Conservation (phyloP, 202 grass and related monocot genomes). For the Elaeis oleifera region DNA sequence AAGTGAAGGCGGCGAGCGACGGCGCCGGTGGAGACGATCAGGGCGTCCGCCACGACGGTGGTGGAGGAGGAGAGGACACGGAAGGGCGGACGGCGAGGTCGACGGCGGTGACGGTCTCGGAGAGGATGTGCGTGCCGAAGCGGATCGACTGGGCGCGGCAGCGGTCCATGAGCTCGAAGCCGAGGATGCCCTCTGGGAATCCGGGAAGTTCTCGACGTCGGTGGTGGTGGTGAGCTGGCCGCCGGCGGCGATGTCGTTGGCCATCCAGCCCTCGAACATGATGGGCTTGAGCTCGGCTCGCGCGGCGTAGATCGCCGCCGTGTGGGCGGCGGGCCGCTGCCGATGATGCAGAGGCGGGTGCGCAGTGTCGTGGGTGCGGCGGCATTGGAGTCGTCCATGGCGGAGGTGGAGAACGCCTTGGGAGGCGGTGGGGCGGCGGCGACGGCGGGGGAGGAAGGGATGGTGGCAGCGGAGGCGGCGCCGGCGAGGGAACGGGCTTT, state of each 20-base stretch:
- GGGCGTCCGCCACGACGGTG: slow-evolving; percentile 60
- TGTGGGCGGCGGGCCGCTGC: slow-evolving; percentile 82
- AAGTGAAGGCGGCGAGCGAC: slow-evolving; percentile 74
- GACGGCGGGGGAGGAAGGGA: background rate
- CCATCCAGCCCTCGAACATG: slow-evolving; percentile 88
- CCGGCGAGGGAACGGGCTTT: slow-evolving; percentile 29
- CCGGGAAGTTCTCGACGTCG: slow-evolving; percentile 95
- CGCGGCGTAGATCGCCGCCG: slow-evolving; percentile 86
- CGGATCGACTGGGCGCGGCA: slow-evolving; percentile 57
- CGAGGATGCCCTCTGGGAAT: slow-evolving; percentile 67
- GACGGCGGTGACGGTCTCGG: slow-evolving; percentile 66
- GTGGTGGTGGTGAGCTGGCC: slow-evolving; percentile 98
- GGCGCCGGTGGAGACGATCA: slow-evolving; percentile 74
- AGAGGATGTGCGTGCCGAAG: slow-evolving; percentile 61
- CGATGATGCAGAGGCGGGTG: slow-evolving; percentile 86
- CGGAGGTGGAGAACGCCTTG: slow-evolving; percentile 2
- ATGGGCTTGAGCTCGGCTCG: slow-evolving; percentile 83
- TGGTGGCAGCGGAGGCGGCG: slow-evolving; percentile 18
- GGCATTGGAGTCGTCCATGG: slow-evolving; percentile 29
- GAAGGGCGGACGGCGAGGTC: slow-evolving; percentile 51
- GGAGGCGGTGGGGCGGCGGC: background rate
- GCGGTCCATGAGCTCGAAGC: slow-evolving; percentile 62
- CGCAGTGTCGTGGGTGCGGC: slow-evolving; percentile 32
- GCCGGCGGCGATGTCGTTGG: slow-evolving; percentile 88
- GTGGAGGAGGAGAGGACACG: slow-evolving; percentile 52